phyloP scores from a whole-genome alignment of 108 stramenopile genomes.

The Aurantiochytrium sp. region DNA sequence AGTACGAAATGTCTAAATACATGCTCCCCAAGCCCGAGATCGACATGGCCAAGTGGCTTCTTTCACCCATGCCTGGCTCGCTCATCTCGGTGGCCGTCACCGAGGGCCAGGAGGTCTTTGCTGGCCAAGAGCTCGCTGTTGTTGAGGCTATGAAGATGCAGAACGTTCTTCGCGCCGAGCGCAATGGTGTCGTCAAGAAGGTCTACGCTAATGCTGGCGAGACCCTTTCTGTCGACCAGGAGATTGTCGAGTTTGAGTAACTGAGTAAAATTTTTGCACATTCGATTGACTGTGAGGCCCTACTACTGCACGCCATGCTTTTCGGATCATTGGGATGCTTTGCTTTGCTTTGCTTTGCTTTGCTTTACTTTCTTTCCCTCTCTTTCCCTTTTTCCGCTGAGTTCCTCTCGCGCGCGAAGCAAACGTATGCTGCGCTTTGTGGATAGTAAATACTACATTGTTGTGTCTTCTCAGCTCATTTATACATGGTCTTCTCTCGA shows the following conservation, averaged over 20 bases:
- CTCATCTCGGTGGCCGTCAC: conserved; percentile 61
- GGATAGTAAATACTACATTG: too few relatives aligned
- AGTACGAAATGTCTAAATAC: conserved; percentile 63
- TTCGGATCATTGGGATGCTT: not conserved
- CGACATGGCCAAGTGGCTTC: conserved; percentile 43
- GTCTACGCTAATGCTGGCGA: conserved; percentile 59
- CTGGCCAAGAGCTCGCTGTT: conserved; percentile 81
- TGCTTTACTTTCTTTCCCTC: too few relatives aligned
- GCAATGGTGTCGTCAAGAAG: conserved; percentile 53
- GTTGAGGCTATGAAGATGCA: conserved; percentile 99
- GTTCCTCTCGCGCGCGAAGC: too few relatives aligned
- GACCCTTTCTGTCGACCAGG: conserved; percentile 64
- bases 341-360: too few relatives aligned
- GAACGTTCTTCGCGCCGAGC: conserved; percentile 79
- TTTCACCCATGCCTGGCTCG: conserved; percentile 91
- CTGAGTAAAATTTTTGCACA: not conserved
- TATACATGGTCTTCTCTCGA: too few relatives aligned
- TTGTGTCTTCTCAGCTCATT: too few relatives aligned
- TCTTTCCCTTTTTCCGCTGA: too few relatives aligned
- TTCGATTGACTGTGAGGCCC: not conserved
- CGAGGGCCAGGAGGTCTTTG: conserved; percentile 78
- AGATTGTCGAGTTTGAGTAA: conserved; percentile 62
- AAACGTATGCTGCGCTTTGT: too few relatives aligned
- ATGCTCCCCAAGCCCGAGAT: conserved; percentile 37
- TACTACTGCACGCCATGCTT: not conserved